Percentiles rank a stretch among this genome's conserved stretches.
Conservation (phyloP, 2,329 filamentous ascomycete species). For the Metarhizium rileyi region DNA sequence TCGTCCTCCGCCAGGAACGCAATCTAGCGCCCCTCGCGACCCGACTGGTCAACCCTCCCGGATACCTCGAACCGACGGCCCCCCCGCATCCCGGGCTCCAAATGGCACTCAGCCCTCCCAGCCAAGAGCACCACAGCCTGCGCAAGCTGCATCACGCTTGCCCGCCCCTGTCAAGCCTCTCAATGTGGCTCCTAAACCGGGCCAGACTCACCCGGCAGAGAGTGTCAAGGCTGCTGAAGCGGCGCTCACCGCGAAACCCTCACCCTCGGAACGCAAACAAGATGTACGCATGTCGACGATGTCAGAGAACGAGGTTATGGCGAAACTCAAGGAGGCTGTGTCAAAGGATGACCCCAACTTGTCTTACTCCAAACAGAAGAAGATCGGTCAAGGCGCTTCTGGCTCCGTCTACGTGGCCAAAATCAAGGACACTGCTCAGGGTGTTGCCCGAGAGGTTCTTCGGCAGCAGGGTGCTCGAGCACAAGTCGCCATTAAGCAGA, state of each 20-base stretch:
- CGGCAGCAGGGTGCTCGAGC: slow-evolving; percentile 70
- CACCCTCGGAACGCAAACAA: slow-evolving; percentile 64
- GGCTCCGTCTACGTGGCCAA: slow-evolving; percentile 97
- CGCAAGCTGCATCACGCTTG: slow-evolving; percentile 36
- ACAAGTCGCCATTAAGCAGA: slow-evolving; percentile 98
- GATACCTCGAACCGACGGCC: slow-evolving; percentile 37
- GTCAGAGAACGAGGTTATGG: slow-evolving; percentile 96
- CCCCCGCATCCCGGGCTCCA: slow-evolving; percentile 45
- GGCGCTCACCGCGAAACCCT: slow-evolving; percentile 74
- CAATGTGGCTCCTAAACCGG: slow-evolving; percentile 63
- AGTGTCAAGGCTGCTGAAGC: slow-evolving; percentile 83
- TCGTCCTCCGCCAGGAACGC: slow-evolving; percentile 38
- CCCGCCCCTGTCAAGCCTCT: slow-evolving; percentile 66
- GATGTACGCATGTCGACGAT: slow-evolving; percentile 98
- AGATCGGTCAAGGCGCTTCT: slow-evolving; percentile 96
- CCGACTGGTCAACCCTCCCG: slow-evolving; percentile 32
- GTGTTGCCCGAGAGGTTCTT: slow-evolving; percentile 72
- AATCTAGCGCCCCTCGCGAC: slow-evolving; percentile 39
- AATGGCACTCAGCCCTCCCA: slow-evolving; percentile 43
- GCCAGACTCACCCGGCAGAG: slow-evolving; percentile 41
- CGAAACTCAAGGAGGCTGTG: slow-evolving; percentile 84
- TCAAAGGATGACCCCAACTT: slow-evolving; percentile 91
- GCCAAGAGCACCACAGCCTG: slow-evolving; percentile 35
- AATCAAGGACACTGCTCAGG: slow-evolving; percentile 80
- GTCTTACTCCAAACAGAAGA: slow-evolving; percentile 98